phyloP scores from a whole-genome alignment of 2,329 filamentous ascomycete genomes.

The Arthrobotrys conoides region DNA sequence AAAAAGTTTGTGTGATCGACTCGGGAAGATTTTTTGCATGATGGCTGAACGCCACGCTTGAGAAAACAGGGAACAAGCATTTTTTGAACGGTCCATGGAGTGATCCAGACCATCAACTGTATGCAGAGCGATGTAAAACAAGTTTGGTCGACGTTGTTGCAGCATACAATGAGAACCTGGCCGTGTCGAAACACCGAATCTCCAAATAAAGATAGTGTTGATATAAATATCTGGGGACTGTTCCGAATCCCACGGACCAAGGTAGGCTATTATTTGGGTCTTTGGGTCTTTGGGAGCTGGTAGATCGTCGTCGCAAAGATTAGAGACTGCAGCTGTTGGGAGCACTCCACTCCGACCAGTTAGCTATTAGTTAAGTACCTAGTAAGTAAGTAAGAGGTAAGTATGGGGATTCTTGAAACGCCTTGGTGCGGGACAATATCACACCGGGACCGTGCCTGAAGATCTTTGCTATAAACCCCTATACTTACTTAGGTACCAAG shows the following conservation, averaged over 20 bases:
- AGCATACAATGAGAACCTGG: constrained; percentile 6
- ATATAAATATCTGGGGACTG: constrained; percentile 18
- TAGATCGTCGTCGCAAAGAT: neutral
- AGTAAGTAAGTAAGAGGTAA: too few relatives aligned
- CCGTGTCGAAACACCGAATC: constrained; percentile 25
- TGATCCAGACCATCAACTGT: constrained; percentile 39
- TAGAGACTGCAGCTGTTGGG: neutral
- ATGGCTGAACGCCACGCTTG: constrained; percentile 50
- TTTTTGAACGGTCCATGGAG: constrained; percentile 16
- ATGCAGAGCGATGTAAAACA: constrained; percentile 4
- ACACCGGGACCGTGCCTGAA: constrained; percentile 9
- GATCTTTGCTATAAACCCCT: constrained; percentile 26
- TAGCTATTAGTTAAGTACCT: too few relatives aligned
- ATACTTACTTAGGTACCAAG: too few relatives aligned
- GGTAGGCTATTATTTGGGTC: neutral
- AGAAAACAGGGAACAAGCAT: constrained; percentile 42
- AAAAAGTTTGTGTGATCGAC: constrained; percentile 18
- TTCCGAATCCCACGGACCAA: constrained; percentile 37
- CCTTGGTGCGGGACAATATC: constrained; percentile 10
- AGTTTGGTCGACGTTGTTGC: neutral
- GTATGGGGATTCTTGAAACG: neutral
- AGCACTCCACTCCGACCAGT: constrained; percentile 1
- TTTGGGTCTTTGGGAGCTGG: neutral
- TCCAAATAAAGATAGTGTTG: constrained; percentile 17
- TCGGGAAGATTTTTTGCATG: constrained; percentile 50